Base-by-base conservation (phyloP, 176 grass and related monocot species). In the Zea mays region DNA sequence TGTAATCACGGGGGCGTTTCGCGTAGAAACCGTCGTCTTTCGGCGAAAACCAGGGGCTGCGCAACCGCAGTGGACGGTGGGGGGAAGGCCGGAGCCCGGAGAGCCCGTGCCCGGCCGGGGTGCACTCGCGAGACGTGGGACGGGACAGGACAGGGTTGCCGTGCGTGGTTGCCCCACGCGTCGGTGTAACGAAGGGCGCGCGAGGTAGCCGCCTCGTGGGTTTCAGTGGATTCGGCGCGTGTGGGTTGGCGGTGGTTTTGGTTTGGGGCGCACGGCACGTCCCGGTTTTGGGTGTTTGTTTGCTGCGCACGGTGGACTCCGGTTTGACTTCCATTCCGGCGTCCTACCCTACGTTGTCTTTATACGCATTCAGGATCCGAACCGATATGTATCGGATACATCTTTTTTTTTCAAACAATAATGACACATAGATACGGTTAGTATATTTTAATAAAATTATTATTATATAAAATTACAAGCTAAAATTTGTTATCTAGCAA, bases 201-300 rank as follows among this genome's bases (percentile, higher is more conserved):
- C 10, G 16, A 1, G 75, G 61, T 52, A 39, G 61, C 61, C 10
- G 6, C 34, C 34, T 40, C 0, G 61, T 78, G 61, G 34, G 46
- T 52, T 13, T 50, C 9, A 4, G 3, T 1, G 16, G n/a, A 13
- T 44, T 5, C 72, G 36, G 39, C 34, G 43, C 4, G 21, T 12
- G 46, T 5, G 13, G 1, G 37, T 49, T 51, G 35, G 36, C 38
- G 41, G 20, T 65, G 60, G 61, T 47, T 75, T 44, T 69, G 71
- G 77, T 86, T 86, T 86, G 84, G 6, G 37, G 65, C 78, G 72
- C 78, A 81, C 74, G 78, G 72, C 78, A 81, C 74, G 78, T 76
- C 78, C 56, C 39, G 84, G 78, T 86, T 81, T 81, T 34, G 71
- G 36, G 20, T 47, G 9, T 78, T 83, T 43, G 56, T 63, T 78